These are phyloP conservation scores for Komagataella phaffii DNA, from an alignment of 805 yeast genomes.

Conservation along the genomic window DNA sequence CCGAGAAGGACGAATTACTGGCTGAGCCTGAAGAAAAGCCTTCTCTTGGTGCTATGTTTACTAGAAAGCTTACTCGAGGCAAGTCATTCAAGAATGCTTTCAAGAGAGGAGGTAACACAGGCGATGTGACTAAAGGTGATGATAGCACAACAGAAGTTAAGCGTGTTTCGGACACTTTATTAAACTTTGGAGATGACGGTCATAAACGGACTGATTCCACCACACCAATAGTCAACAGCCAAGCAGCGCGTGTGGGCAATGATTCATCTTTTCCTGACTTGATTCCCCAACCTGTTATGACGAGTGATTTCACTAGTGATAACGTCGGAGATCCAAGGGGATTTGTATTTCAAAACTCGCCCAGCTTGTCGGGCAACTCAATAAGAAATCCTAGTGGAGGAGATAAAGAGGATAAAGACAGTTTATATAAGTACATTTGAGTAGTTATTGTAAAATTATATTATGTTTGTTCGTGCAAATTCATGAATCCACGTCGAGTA, in stretches of 20 bases:
- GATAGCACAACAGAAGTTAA: conserved; percentile 5
- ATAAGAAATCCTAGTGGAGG: background rate
- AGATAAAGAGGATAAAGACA: background rate
- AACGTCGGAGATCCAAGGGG: background rate
- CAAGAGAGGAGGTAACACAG: background rate
- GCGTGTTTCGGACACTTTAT: conserved; percentile 4
- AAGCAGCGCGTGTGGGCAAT: background rate
- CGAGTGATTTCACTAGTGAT: background rate
- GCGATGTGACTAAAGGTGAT: background rate
- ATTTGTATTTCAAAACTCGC: conserved; percentile 1
- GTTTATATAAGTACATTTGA: background rate
- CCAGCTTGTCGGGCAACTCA: conserved; percentile 1
- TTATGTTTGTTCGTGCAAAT: background rate
- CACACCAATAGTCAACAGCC: conserved; percentile 5
- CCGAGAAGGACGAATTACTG: conserved; percentile 13
- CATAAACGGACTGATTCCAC: conserved; percentile 6
- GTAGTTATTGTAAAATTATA: background rate
- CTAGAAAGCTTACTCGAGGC: conserved; percentile 28
- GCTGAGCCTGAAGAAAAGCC: conserved; percentile 21
- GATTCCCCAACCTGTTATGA: background rate
- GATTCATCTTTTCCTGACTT: background rate
- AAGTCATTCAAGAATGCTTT: conserved; percentile 16
- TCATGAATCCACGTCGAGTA: background rate
- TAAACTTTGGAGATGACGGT: background rate
- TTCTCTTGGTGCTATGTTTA: conserved; percentile 28